These are phyloP conservation scores for Cicer yamashitae DNA, from an alignment of 306 rosid genomes.

Conservation along the genomic window DNA sequence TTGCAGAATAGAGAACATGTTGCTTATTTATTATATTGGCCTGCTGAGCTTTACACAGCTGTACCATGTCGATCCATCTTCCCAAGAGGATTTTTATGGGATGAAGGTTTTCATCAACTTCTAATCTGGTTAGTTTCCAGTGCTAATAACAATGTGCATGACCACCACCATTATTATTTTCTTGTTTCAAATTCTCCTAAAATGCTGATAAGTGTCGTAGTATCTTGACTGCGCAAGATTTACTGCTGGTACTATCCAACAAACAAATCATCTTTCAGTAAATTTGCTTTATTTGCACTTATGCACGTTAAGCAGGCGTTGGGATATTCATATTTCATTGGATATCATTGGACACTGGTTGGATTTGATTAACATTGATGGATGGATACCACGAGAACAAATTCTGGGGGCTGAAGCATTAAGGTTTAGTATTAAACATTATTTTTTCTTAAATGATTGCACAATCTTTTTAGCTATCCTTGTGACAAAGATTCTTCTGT, in stretches of 20 bases:
- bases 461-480: slow-evolving; percentile 18
- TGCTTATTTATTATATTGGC: slow-evolving; percentile 75
- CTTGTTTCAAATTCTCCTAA: slow-evolving; percentile 33
- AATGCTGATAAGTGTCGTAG: slow-evolving; percentile 20
- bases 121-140: slow-evolving; percentile 73
- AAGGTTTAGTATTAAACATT: slow-evolving; percentile 61
- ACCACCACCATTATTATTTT: slow-evolving; percentile 21
- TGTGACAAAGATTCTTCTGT: slow-evolving; percentile 45
- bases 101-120: slow-evolving; percentile 98
- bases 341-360: slow-evolving; percentile 95
- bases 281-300: slow-evolving; percentile 15
- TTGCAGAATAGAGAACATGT: slow-evolving; percentile 66
- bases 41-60: slow-evolving; percentile 95
- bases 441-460: slow-evolving; percentile 43
- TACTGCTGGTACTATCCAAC: slow-evolving; percentile 3
- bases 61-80: slow-evolving; percentile 93
- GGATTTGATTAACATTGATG: slow-evolving; percentile 91
- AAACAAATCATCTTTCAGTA: slow-evolving; percentile 28
- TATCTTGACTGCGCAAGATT: slow-evolving; percentile 24
- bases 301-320: slow-evolving; percentile 69
- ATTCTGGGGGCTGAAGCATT: slow-evolving; percentile 92
- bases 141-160: not conserved
- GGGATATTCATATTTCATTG: slow-evolving; percentile 87
- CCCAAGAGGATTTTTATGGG: slow-evolving; percentile 99
- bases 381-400: slow-evolving; percentile 99